A percentile compares a stretch with the other conserved stretches of the same genome.
Conservation (phyloP, 192 early-diverging fungal genomes). For the Powellomyces hirtus region DNA sequence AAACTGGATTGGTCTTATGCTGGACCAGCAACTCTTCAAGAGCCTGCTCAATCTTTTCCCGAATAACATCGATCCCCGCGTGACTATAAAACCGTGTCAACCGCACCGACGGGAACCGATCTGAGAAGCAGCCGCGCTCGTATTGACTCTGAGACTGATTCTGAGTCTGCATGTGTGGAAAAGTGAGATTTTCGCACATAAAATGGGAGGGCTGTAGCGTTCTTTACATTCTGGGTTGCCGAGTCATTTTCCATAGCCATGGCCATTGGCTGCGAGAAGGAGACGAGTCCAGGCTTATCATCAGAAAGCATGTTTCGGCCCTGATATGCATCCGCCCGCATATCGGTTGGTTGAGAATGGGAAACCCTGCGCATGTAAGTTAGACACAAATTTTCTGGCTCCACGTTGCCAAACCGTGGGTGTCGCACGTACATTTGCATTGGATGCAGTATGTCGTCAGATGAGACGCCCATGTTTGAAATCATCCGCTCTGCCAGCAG, state of each 20-base stretch:
- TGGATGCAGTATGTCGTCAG: slow-evolving; percentile 24
- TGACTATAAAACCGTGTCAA: slow-evolving; percentile 44
- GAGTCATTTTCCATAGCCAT: slow-evolving; percentile 3
- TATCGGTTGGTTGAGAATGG: slow-evolving; percentile 49
- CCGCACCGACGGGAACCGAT: slow-evolving; percentile 38
- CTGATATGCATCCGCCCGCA: slow-evolving; percentile 32
- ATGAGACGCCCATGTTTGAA: slow-evolving; percentile 36
- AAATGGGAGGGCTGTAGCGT: background rate
- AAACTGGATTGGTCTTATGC: slow-evolving; percentile 30
- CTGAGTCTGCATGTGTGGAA: no score
- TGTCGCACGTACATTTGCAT: background rate
- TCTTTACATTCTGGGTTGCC: slow-evolving; percentile 2
- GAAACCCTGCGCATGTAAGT: slow-evolving; percentile 21
- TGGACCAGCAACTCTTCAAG: slow-evolving; percentile 45
- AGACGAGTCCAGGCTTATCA: slow-evolving; percentile 18
- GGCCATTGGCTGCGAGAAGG: slow-evolving; percentile 48
- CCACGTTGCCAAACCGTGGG: background rate
- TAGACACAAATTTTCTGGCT: background rate
- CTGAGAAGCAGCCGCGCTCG: slow-evolving; percentile 28
- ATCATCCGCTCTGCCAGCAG: slow-evolving; percentile 54
- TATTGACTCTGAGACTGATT: slow-evolving; percentile 26
- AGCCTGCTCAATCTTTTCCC: slow-evolving; percentile 12
- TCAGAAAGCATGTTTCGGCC: slow-evolving; percentile 18
- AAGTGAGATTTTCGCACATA: background rate
- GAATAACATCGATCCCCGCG: slow-evolving; percentile 10